Base-by-base conservation (phyloP, 2,329 filamentous ascomycete genomes). In the Penicillium sp. region DNA sequence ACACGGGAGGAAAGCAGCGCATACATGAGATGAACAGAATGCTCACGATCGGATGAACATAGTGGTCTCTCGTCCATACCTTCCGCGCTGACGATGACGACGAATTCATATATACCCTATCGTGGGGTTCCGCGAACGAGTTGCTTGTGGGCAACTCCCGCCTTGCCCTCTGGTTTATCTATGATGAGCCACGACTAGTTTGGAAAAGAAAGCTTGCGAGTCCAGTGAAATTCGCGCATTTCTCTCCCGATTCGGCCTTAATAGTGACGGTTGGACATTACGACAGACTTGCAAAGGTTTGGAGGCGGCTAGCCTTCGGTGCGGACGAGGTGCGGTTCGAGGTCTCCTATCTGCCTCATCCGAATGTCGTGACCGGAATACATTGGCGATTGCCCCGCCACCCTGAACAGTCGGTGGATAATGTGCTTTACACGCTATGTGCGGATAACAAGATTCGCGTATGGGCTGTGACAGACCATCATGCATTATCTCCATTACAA, bases 371-470 rank as follows among this genome's bases (percentile, higher is more conserved):
- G n/a, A 93, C 89, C 3, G 85, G 84, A 54, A 75, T 96, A 54
- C 86, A 93, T 68, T 99, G 95, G 95, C 86, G 90, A 43, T 84
- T 84, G 56, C 89, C 90, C 6, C 83, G 84, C 56, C 85, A 94
- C 65, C 75, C 84, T 13, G 89, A 93, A 33, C 89, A 95, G 67
- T 85, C 84, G 6, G 82, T 87, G 50, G 88, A 94, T 36, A 94
- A 96, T 70, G 87, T 95, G 0, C 80, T 99, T 1, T 97, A 96
- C 67, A 96, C 94, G 0, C 84, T 92, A 58, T 95, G 90, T 62
- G 81, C 85, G 13, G 94, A 99, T 68, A 85, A 87, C 52, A 78
- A 86, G 45, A 76, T 97, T 57, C 84, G 92, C 42, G 82, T 96
- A 38, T 99, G 93, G 93, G 86, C 87, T 0, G 82, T 87, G 8